Base-by-base conservation (phyloP, 768 basidiomycete species). In the Gloeophyllum trabeum region DNA sequence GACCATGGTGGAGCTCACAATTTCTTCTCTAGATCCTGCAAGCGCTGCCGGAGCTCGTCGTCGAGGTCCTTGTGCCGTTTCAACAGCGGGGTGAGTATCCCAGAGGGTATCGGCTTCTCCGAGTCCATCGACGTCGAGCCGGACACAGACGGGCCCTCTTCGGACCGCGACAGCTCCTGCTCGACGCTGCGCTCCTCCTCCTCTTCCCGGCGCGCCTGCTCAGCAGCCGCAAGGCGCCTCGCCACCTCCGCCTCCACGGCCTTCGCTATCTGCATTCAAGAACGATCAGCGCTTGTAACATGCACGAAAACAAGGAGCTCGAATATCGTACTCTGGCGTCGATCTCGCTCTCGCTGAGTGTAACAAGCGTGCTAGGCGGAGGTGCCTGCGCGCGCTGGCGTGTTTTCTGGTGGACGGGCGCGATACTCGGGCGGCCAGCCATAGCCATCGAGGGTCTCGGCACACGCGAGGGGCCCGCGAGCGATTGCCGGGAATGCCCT, bases 171-270 rank as follows among this genome's bases (percentile, higher is more conserved):
- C n/a, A 43, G 21, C 13, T 36, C 39, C 20, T 46, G 47, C 39
- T 40, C 19, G 7, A 39, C 39, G 20, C 42, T 28, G 25, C 41
- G 55, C 24, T 50, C 50, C 35, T 49, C 51, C 41, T 55, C 51
- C 30, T 59, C 56, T 26, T 52, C 43, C 23, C 24, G 35, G 2
- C 56, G 52, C 42, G 57, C 53, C 20, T 39, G 48, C 48, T 64
- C 61, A 20, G 54, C 54, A 32, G 57, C 59, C 18, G 63, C 78
- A 39, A 89, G 59, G 22, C 82, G 71, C 46, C 79, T 66, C 13
- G 77, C 73, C 41, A 83, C 83, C 55, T 88, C 82, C 5, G 65
- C 70, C 63, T 87, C 81, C 23, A 88, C 85, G 5, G 77, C 79
- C 48, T 66, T 74, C 37, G 79, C 75, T 43, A 88, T 85, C 83